phyloP scores from a whole-genome alignment of 306 rosid species.

The Medicago ruthenica region DNA sequence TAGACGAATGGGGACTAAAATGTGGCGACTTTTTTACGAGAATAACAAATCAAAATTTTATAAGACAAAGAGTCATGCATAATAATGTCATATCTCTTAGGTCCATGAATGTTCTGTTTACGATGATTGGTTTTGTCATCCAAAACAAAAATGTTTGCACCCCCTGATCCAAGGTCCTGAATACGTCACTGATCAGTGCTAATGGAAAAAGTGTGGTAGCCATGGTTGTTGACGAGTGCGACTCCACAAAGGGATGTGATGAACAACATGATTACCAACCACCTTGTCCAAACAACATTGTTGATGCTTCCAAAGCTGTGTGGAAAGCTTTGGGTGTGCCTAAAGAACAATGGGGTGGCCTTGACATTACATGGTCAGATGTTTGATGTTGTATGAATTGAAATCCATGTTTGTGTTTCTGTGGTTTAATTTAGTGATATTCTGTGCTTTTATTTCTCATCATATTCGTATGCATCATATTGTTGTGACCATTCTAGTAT shows the following conservation, averaged over 20 bases:
- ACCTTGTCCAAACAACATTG: not conserved
- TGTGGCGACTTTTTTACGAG: too few species aligned
- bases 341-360: not conserved
- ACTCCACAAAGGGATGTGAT: not conserved
- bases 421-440: not conserved
- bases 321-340: not conserved
- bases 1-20: too few species aligned
- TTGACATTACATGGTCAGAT: constrained; percentile 14
- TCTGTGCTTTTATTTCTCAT: not conserved
- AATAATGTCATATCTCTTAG: too few species aligned
- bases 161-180: too few species aligned
- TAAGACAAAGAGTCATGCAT: too few species aligned
- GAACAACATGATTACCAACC: not conserved
- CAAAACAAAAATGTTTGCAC: too few species aligned
- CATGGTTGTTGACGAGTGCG: constrained; percentile 9
- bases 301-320: constrained; percentile 2
- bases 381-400: not conserved
- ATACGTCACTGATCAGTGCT: too few species aligned
- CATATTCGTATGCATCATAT: not conserved
- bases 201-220: not conserved
- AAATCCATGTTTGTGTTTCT: not conserved
- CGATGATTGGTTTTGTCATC: too few species aligned
- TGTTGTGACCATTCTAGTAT: not conserved
- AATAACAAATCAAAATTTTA: too few species aligned
- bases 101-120: too few species aligned